Evolutionary conservation across 305 asterid species (phyloP).

Genomic region (Fraxinus dipetala): DNA sequence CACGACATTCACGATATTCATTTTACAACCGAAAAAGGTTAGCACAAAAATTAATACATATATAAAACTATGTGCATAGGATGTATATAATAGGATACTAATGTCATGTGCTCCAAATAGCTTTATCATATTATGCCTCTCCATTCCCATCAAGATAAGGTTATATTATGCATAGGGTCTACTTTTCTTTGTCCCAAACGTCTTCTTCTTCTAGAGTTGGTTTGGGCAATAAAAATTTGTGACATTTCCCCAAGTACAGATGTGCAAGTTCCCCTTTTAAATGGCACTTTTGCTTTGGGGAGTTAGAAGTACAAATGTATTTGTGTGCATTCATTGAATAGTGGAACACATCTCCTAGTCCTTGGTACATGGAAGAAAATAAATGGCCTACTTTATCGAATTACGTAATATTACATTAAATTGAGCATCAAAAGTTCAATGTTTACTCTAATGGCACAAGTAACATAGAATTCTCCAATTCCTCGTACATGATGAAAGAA

Average conservation of each 20-base stretch:
- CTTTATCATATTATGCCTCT: slow-evolving; percentile 13
- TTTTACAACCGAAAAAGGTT: neutral
- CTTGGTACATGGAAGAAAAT: neutral
- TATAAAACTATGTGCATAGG: neutral
- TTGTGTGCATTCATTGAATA: neutral
- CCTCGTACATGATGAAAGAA: neutral
- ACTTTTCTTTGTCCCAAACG: neutral
- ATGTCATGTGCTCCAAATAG: slow-evolving; percentile 16
- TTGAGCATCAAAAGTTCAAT: neutral
- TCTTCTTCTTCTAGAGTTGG: neutral
- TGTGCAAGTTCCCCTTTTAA: slow-evolving; percentile 22
- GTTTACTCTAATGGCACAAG: neutral
- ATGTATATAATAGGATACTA: neutral
- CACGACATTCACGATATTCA: neutral
- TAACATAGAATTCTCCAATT: neutral
- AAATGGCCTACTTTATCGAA: neutral
- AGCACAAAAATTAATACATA: neutral
- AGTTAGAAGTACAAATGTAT: slow-evolving; percentile 5
- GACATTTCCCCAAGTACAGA: slow-evolving; percentile 21
- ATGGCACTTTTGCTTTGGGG: slow-evolving; percentile 18
- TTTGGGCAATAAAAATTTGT: neutral
- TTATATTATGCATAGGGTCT: slow-evolving; percentile 9
- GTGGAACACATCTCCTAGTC: neutral
- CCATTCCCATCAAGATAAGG: slow-evolving; percentile 11
- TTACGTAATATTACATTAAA: neutral